A percentile compares a stretch with the other conserved stretches of the same genome.
Evolutionary conservation across 208 protist genomes (phyloP).

Genomic region (Trichomonas gallinae): DNA sequence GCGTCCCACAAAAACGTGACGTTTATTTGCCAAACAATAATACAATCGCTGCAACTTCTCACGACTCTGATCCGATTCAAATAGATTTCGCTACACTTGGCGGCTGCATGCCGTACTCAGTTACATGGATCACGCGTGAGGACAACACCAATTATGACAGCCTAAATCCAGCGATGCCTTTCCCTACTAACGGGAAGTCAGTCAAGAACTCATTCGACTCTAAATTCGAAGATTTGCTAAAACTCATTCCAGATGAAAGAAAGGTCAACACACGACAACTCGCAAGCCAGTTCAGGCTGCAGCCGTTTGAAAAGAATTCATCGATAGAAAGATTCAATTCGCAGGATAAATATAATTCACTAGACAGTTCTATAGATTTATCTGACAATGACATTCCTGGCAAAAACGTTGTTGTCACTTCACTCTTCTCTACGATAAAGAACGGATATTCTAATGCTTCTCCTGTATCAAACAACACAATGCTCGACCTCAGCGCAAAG

Average conservation of each 20-base stretch:
- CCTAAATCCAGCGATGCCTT: neutral
- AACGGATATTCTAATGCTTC: no score
- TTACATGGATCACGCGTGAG: neutral
- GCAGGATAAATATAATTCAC: no score
- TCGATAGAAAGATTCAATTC: no score
- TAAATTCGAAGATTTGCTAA: neutral
- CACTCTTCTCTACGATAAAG: no score
- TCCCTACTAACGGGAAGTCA: neutral
- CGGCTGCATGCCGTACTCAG: neutral
- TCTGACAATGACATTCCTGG: no score
- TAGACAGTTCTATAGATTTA: no score
- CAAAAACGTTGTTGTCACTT: no score
- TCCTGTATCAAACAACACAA: neutral
- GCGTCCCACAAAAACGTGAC: neutral
- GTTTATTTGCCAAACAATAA: neutral
- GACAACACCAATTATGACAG: neutral
- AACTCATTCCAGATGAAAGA: neutral
- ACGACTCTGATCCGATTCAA: neutral
- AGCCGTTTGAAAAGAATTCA: no score
- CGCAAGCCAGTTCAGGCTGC: neutral
- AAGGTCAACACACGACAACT: neutral
- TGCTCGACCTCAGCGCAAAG: neutral
- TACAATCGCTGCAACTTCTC: neutral
- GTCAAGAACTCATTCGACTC: neutral
- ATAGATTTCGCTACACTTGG: neutral